phyloP scores from a whole-genome alignment of 148 eudicot species.

The Vaccinium corymbosum region DNA sequence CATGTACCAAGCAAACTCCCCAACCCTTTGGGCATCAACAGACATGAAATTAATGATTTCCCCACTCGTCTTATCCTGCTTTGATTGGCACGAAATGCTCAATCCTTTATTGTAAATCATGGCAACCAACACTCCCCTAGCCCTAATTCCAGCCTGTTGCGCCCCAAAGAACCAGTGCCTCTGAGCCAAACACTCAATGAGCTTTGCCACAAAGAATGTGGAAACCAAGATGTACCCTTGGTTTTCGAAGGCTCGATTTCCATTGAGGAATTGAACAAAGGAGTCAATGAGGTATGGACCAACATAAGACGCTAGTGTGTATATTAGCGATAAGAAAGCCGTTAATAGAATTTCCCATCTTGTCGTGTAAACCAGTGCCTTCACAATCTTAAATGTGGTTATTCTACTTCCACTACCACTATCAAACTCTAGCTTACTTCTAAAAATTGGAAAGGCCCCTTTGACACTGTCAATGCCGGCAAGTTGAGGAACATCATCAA shows the following conservation, averaged over 20 bases:
- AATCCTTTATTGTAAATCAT: constrained; percentile 51
- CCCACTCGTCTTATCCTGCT: constrained; percentile 55
- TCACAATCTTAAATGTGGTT: constrained; percentile 39
- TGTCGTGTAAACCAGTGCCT: constrained; percentile 32
- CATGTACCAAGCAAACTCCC: constrained; percentile 42
- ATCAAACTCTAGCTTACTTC: constrained; percentile 29
- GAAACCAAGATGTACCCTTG: constrained; percentile 40
- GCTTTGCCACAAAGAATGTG: constrained; percentile 40
- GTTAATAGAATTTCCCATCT: constrained; percentile 43
- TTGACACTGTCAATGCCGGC: constrained; percentile 38
- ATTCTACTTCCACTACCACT: constrained; percentile 22
- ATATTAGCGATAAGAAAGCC: constrained; percentile 27
- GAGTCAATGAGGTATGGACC: constrained; percentile 49
- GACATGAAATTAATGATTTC: constrained; percentile 59
- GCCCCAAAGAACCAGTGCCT: constrained; percentile 45
- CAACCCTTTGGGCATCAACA: constrained; percentile 52
- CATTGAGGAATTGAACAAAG: constrained; percentile 52
- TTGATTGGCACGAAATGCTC: constrained; percentile 47
- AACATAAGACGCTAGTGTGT: constrained; percentile 41
- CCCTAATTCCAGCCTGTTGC: constrained; percentile 40
- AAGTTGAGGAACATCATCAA: constrained; percentile 60
- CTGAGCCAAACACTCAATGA: constrained; percentile 45
- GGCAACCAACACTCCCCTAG: constrained; percentile 39
- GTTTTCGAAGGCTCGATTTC: constrained; percentile 29
- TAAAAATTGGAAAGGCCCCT: constrained; percentile 35